A percentile compares a stretch with the other conserved stretches of the same genome.
Conservation (phyloP, 768 basidiomycete species). For the Auricularia cornea region DNA sequence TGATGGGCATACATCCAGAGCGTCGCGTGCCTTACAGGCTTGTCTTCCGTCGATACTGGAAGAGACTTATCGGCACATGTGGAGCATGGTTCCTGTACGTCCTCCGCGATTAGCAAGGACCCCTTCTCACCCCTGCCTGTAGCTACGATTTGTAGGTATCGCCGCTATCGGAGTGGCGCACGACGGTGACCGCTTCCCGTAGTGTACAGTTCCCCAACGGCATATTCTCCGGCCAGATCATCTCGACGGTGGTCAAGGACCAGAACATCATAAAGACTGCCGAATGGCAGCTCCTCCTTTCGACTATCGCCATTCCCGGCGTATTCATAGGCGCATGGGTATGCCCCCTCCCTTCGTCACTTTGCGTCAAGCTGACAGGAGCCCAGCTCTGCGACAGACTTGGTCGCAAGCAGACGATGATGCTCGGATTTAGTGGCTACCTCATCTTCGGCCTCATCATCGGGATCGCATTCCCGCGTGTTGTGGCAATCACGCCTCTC, state of each 20-base stretch:
- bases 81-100: conserved; percentile 50
- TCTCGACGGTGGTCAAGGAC: conserved; percentile 53
- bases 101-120: background rate
- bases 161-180: background rate
- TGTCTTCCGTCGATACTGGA: conserved; percentile 59
- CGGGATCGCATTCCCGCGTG: conserved; percentile 51
- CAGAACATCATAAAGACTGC: conserved; percentile 50
- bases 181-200: background rate
- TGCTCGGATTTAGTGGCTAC: conserved; percentile 60
- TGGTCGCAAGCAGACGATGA: conserved; percentile 37
- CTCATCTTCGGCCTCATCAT: conserved; percentile 55
- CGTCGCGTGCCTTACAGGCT: conserved; percentile 55
- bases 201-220: conserved; percentile 62
- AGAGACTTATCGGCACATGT: conserved; percentile 59
- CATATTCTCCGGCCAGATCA: conserved; percentile 58
- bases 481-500: conserved; percentile 51
- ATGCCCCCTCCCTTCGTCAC: conserved; percentile 15
- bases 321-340: conserved; percentile 42
- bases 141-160: background rate
- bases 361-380: background rate
- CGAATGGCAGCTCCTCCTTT: conserved; percentile 63
- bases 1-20: too few relatives aligned
- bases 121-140: background rate
- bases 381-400: background rate
- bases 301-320: conserved; percentile 55